phyloP scores from a whole-genome alignment of 1,139 yeast genomes.

The Magnusiomyces magnusii region DNA sequence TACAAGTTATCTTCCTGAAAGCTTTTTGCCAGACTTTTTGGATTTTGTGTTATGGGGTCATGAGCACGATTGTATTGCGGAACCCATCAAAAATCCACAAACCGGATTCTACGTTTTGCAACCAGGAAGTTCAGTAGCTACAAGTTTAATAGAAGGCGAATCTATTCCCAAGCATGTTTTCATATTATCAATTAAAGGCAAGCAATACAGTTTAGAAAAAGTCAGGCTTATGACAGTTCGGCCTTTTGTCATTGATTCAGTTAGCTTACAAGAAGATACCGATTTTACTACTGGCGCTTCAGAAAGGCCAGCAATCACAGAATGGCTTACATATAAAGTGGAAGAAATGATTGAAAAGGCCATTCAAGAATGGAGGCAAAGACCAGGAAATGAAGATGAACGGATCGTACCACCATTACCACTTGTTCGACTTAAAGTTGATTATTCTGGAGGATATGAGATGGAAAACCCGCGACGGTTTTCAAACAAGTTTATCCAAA shows the following conservation, averaged over 20 bases:
- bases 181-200: conserved; percentile 48
- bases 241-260: conserved; percentile 70
- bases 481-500: conserved; percentile 83
- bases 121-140: conserved; percentile 93
- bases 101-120: conserved; percentile 75
- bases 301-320: conserved; percentile 52
- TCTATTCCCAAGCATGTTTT: conserved; percentile 51
- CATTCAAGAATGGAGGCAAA: conserved; percentile 40
- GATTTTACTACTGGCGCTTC: conserved; percentile 59
- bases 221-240: conserved; percentile 66
- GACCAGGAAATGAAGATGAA: conserved; percentile 25
- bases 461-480: conserved; percentile 87
- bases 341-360: conserved; percentile 62
- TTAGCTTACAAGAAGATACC: conserved; percentile 46
- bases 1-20: conserved; percentile 79
- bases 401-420: conserved; percentile 53
- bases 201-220: conserved; percentile 54
- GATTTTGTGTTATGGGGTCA: conserved; percentile 95
- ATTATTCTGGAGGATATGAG: conserved; percentile 83
- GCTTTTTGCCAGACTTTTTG: conserved; percentile 69
- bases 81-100: conserved; percentile 55
- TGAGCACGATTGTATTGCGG: conserved; percentile 89
- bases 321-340: conserved; percentile 50
- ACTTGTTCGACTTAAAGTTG: conserved; percentile 71
- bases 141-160: conserved; percentile 84